phyloP scores from a whole-genome alignment of 805 yeast genomes.

The Martiniozyma abietophila region DNA sequence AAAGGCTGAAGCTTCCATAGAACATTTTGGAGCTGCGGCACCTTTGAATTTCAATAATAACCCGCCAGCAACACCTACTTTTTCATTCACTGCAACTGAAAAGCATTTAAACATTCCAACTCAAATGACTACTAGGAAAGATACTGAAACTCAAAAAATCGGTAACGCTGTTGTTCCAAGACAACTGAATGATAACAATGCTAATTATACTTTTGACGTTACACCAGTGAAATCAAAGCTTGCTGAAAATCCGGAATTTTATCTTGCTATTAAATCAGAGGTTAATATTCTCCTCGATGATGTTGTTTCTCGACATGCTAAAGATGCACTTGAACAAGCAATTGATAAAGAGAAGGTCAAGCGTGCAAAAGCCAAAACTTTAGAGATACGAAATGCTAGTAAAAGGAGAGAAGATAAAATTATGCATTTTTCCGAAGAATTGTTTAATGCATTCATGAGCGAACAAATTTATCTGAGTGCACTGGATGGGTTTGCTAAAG shows the following conservation, averaged over 20 bases:
- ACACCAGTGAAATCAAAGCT: conserved; percentile 13
- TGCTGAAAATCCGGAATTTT: conserved; percentile 22
- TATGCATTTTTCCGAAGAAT: conserved; percentile 34
- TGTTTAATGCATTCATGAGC: conserved; percentile 51
- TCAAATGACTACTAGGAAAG: too few species aligned
- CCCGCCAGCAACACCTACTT: neutral
- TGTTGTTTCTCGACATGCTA: conserved; percentile 23
- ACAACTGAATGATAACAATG: too few species aligned
- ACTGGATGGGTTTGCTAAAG: conserved; percentile 38
- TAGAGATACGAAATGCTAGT: conserved; percentile 15
- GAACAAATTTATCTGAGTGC: conserved; percentile 41
- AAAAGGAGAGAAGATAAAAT: conserved; percentile 23
- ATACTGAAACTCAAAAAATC: too few species aligned
- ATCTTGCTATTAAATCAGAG: conserved; percentile 22
- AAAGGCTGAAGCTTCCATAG: too few species aligned
- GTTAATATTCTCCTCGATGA: conserved; percentile 19
- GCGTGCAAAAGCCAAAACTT: conserved; percentile 2
- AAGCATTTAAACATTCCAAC: too few species aligned
- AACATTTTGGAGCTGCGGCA: neutral
- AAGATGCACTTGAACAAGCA: neutral
- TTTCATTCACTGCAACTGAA: neutral
- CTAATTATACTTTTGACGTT: neutral
- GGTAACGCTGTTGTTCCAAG: too few species aligned
- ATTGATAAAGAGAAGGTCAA: neutral
- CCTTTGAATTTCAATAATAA: neutral